A percentile compares a stretch with the other conserved stretches of the same genome.
phyloP scores from a whole-genome alignment of 2,329 filamentous ascomycete genomes.

The Fusarium sacchari region DNA sequence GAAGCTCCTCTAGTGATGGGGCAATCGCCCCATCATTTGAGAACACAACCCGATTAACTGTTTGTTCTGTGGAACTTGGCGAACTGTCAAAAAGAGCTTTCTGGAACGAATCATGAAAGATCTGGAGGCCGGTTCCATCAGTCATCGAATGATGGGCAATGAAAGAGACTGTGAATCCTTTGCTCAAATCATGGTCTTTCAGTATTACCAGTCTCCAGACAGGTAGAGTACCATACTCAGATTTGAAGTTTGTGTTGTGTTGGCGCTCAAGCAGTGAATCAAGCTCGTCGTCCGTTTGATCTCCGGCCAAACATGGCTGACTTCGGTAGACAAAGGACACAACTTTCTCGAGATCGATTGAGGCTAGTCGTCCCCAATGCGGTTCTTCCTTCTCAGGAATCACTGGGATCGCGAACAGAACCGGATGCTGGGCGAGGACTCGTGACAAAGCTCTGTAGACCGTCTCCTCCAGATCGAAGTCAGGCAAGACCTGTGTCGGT shows the following conservation, averaged over 20 bases:
- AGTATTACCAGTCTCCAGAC: neutral
- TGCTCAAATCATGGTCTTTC: neutral
- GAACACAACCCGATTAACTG: neutral
- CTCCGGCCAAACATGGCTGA: neutral
- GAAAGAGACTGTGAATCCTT: neutral
- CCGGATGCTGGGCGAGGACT: neutral
- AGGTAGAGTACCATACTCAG: neutral
- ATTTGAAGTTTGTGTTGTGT: slow-evolving; percentile 4
- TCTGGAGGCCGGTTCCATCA: neutral
- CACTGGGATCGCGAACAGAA: neutral
- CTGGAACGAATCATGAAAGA: slow-evolving; percentile 1
- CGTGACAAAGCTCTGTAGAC: neutral
- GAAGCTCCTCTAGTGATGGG: neutral
- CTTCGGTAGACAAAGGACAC: neutral
- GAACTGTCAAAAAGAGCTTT: neutral
- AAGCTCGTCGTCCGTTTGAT: neutral
- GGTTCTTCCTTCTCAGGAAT: neutral
- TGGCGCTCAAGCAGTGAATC: slow-evolving; percentile 1
- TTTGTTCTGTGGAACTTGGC: accelerated
- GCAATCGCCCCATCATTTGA: neutral
- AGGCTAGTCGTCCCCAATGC: neutral
- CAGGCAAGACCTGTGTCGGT: neutral
- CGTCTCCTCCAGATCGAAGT: neutral
- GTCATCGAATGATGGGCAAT: neutral
- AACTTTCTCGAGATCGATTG: neutral